Conservation (phyloP, 768 basidiomycete species). For the Auricularia cornea region DNA sequence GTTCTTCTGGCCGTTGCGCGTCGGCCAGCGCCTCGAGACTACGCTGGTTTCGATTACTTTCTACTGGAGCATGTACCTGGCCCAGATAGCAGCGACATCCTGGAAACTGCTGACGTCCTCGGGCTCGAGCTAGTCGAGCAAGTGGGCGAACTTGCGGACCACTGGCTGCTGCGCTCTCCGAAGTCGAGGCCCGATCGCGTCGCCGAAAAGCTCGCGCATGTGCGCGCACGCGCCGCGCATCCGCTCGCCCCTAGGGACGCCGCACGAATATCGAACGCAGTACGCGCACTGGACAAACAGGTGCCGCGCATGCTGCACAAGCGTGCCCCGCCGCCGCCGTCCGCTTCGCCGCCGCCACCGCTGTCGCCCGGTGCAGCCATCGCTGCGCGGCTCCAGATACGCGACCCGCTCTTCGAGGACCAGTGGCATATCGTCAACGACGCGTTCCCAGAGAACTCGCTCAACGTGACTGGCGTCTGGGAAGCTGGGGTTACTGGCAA, state of each 20-base stretch:
- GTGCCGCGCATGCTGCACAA: conserved; percentile 58
- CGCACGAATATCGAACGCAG: conserved; percentile 37
- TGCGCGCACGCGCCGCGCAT: background rate
- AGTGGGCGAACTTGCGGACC: conserved; percentile 69
- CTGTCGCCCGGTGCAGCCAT: conserved; percentile 26
- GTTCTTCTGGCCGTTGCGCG: background rate
- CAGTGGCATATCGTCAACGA: conserved; percentile 46
- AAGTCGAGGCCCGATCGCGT: conserved; percentile 19
- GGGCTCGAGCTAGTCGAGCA: conserved; percentile 83
- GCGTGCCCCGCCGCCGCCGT: conserved; percentile 24
- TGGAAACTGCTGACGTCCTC: conserved; percentile 49
- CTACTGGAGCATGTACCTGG: conserved; percentile 56
- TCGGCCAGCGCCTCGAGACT: conserved; percentile 17
- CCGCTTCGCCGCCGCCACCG: conserved; percentile 20
- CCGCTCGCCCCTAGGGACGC: background rate
- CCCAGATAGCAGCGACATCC: conserved; percentile 40
- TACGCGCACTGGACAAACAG: conserved; percentile 56
- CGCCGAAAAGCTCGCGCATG: background rate
- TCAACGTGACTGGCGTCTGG: conserved; percentile 42
- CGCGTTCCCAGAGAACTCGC: conserved; percentile 23
- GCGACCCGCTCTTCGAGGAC: conserved; percentile 33
- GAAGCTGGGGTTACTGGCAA: conserved; percentile 32
- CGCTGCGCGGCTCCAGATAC: conserved; percentile 25
- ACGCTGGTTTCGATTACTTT: conserved; percentile 65
- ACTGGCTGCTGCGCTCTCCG: conserved; percentile 72